These are phyloP conservation scores for Suillus hirtellus DNA, from an alignment of 768 basidiomycete genomes.

Conservation along the genomic window DNA sequence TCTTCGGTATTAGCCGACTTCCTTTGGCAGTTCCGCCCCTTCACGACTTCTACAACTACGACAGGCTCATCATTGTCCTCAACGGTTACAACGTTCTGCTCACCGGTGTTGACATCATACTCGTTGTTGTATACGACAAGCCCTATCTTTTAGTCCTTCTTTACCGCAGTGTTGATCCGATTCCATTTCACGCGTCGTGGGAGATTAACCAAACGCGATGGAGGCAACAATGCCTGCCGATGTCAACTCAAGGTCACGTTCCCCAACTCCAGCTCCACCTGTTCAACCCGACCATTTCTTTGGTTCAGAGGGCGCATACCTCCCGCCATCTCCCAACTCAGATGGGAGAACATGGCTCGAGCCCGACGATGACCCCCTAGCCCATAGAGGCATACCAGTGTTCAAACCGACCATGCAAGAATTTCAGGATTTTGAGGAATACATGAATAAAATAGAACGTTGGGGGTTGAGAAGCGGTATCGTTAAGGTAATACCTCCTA, in stretches of 20 bases:
- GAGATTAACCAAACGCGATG: slow-evolving; percentile 21
- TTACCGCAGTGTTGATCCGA: not conserved
- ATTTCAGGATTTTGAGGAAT: slow-evolving; percentile 88
- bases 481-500: slow-evolving; percentile 93
- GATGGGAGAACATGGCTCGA: slow-evolving; percentile 67
- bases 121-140: not conserved
- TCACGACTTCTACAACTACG: slow-evolving; percentile 8
- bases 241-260: slow-evolving; percentile 36
- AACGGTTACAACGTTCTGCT: not conserved
- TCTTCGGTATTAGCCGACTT: slow-evolving; percentile 2
- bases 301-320: slow-evolving; percentile 44
- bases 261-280: slow-evolving; percentile 53
- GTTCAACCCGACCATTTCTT: slow-evolving; percentile 87
- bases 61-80: not conserved
- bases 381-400: slow-evolving; percentile 90
- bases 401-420: slow-evolving; percentile 94
- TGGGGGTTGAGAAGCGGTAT: slow-evolving; percentile 94
- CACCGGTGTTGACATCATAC: not conserved
- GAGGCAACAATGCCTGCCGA: slow-evolving; percentile 14
- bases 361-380: slow-evolving; percentile 78
- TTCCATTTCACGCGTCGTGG: slow-evolving; percentile 12
- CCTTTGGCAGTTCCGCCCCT: slow-evolving; percentile 4
- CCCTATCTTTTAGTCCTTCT: not conserved
- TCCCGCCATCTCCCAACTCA: slow-evolving; percentile 63
- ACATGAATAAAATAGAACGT: slow-evolving; percentile 81